phyloP scores from a whole-genome alignment of 2,329 filamentous ascomycete species.

The Esteya vermicola region DNA sequence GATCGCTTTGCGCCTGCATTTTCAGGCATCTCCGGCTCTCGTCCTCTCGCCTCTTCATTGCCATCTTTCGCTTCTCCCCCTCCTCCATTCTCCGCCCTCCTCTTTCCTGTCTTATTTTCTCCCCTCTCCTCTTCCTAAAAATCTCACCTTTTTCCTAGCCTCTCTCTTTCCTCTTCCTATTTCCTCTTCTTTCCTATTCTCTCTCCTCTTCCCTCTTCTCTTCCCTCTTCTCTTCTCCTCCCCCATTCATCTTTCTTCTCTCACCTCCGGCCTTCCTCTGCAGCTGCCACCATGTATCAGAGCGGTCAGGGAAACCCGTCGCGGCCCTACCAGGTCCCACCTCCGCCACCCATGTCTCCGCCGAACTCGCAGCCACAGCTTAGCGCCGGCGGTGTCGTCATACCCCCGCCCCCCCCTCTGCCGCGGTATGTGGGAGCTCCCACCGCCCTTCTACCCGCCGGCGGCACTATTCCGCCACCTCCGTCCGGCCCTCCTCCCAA shows the following conservation, averaged over 20 bases:
- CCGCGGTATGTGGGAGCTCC: constrained; percentile 32
- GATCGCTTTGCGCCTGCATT: too few relatives aligned
- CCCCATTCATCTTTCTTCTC: background rate
- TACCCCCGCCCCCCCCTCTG: constrained; percentile 38
- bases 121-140: background rate
- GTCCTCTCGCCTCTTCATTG: too few relatives aligned
- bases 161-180: background rate
- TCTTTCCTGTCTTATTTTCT: background rate
- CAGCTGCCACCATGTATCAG: constrained; percentile 36
- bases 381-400: constrained; percentile 33
- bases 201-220: background rate
- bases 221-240: background rate
- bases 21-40: too few relatives aligned
- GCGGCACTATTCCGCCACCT: constrained; percentile 35
- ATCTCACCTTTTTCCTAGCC: background rate
- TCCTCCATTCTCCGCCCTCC: background rate
- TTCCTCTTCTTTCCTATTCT: background rate
- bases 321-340: constrained; percentile 40
- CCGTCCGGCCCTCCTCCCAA: constrained; percentile 40
- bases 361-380: constrained; percentile 27
- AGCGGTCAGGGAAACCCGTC: constrained; percentile 37
- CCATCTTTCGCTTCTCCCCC: background rate
- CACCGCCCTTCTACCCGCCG: constrained; percentile 17
- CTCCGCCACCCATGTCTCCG: constrained; percentile 40
- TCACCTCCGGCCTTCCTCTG: background rate